Evolutionary conservation across 495 filamentous ascomycete genomes (phyloP).

Genomic region (Lasiosphaeria ovina): DNA sequence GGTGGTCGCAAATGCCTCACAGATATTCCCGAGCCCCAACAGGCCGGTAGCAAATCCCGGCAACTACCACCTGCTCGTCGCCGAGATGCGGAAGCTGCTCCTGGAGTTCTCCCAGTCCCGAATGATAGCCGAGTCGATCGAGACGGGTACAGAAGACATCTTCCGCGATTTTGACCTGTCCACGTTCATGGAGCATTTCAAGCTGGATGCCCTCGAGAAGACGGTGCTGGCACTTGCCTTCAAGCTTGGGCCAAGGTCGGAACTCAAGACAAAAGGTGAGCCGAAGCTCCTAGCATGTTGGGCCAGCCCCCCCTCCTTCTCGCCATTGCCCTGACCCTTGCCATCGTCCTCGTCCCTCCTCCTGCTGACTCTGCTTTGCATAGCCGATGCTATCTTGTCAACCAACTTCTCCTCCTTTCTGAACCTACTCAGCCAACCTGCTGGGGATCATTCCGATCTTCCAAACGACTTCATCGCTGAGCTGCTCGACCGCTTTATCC

Average conservation of each 20-base stretch:
- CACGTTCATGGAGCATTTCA: slow-evolving; percentile 90
- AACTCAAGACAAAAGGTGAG: slow-evolving; percentile 86
- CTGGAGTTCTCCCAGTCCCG: slow-evolving; percentile 76
- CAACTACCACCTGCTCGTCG: slow-evolving; percentile 76
- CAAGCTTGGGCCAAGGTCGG: slow-evolving; percentile 70
- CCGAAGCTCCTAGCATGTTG: too few species aligned
- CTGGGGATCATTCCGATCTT: slow-evolving; percentile 61
- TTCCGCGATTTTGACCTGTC: slow-evolving; percentile 93
- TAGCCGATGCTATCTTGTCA: slow-evolving; percentile 80
- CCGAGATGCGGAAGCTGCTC: slow-evolving; percentile 81
- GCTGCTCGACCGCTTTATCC: slow-evolving; percentile 76
- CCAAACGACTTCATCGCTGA: slow-evolving; percentile 64
- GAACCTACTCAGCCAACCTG: slow-evolving; percentile 60
- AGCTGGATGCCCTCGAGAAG: slow-evolving; percentile 82
- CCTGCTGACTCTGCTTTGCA: slow-evolving; percentile 32
- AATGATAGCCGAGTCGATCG: slow-evolving; percentile 90
- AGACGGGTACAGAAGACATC: slow-evolving; percentile 76
- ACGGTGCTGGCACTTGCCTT: slow-evolving; percentile 86
- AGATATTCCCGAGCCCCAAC: slow-evolving; percentile 76
- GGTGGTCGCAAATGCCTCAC: slow-evolving; percentile 75
- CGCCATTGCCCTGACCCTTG: neutral
- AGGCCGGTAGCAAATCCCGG: slow-evolving; percentile 68
- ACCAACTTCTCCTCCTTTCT: slow-evolving; percentile 74
- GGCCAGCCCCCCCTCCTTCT: neutral
- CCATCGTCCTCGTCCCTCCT: slow-evolving; percentile 2